These are phyloP conservation scores for Chaetoceros muelleri DNA, from an alignment of 108 stramenopile genomes.

Conservation along the genomic window DNA sequence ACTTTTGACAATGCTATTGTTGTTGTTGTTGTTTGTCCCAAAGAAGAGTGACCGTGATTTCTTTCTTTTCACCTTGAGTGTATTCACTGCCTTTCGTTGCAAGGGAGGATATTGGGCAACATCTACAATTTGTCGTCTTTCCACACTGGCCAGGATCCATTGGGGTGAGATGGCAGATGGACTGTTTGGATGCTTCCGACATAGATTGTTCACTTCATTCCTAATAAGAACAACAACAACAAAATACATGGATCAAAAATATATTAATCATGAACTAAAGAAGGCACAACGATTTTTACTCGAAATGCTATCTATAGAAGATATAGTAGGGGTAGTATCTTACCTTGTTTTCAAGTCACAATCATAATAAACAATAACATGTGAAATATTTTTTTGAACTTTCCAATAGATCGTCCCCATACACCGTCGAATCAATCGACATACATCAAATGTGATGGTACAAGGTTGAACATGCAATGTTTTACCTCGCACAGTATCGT, in stretches of 20 bases:
- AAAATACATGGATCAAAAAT: background rate
- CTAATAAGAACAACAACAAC: slow-evolving; percentile 8
- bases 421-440: slow-evolving; percentile 35
- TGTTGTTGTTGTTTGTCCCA: slow-evolving; percentile 3
- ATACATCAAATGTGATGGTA: slow-evolving; percentile 15
- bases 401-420: slow-evolving; percentile 62
- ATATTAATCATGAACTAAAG: background rate
- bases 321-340: background rate
- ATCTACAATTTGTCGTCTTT: slow-evolving; percentile 1
- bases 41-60: slow-evolving; percentile 1
- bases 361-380: slow-evolving; percentile 40
- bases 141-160: slow-evolving; percentile 42
- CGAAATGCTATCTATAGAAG: too few species aligned
- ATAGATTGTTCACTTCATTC: slow-evolving; percentile 31
- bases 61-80: background rate
- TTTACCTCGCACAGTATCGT: background rate
- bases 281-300: too few species aligned
- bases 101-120: slow-evolving; percentile 10
- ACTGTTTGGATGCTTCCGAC: slow-evolving; percentile 36
- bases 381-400: slow-evolving; percentile 43
- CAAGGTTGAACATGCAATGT: slow-evolving; percentile 8
- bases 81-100: slow-evolving; percentile 5
- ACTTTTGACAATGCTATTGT: slow-evolving; percentile 1
- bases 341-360: slow-evolving; percentile 29
- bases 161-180: slow-evolving; percentile 42